A percentile compares a stretch with the other conserved stretches of the same genome.
These are phyloP conservation scores for Colletotrichum sp. DNA, from an alignment of 2,329 filamentous ascomycete genomes.

Conservation along the genomic window DNA sequence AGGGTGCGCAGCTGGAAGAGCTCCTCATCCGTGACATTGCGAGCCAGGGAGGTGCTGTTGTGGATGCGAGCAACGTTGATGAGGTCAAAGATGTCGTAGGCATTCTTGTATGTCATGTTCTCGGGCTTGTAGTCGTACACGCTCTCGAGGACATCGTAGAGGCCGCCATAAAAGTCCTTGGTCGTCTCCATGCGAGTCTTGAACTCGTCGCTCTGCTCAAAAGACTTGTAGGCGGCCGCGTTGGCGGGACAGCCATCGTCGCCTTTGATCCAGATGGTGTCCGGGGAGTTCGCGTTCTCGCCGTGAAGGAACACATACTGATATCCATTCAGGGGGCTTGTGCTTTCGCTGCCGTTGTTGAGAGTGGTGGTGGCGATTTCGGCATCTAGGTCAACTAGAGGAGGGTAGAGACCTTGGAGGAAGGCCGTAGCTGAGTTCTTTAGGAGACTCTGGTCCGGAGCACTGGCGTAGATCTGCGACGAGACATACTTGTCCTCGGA, in stretches of 20 bases:
- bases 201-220: constrained; percentile 31
- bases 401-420: constrained; percentile 39
- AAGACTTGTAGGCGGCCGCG: constrained; percentile 28
- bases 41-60: constrained; percentile 30
- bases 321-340: constrained; percentile 31
- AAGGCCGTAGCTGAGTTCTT: constrained; percentile 39
- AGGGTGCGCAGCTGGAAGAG: constrained; percentile 35
- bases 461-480: constrained; percentile 36
- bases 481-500: constrained; percentile 34
- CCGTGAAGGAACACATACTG: constrained; percentile 37
- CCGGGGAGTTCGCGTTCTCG: constrained; percentile 33
- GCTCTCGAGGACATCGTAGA: constrained; percentile 31
- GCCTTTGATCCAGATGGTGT: constrained; percentile 42
- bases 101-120: constrained; percentile 38
- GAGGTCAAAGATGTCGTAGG: constrained; percentile 40
- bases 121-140: constrained; percentile 34
- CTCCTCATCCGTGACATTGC: constrained; percentile 35
- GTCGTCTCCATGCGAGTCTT: constrained; percentile 29
- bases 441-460: constrained; percentile 36
- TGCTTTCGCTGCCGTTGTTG: constrained; percentile 25
- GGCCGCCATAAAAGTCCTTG: constrained; percentile 31
- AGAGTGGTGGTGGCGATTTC: constrained; percentile 31
- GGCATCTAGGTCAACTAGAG: constrained; percentile 28
- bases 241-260: constrained; percentile 37
- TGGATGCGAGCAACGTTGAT: constrained; percentile 39